A percentile compares a stretch with the other conserved stretches of the same genome.
Conservation (phyloP, 2,329 filamentous ascomycete species). For the Orbilia ellipsospora region DNA sequence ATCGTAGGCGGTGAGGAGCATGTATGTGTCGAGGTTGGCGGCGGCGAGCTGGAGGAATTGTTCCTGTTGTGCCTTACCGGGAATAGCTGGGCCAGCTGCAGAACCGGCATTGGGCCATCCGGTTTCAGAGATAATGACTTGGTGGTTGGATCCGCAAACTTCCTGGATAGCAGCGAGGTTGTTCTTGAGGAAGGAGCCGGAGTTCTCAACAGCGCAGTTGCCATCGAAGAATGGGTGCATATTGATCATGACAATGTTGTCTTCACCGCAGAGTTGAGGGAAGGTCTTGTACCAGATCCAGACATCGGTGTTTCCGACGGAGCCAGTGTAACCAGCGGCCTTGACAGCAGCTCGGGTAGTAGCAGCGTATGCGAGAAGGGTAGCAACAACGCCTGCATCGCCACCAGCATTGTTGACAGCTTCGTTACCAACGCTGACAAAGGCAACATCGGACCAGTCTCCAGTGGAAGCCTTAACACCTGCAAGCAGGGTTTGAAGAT, state of each 20-base stretch:
- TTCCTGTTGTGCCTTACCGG: slow-evolving; percentile 73
- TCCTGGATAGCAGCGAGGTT: slow-evolving; percentile 62
- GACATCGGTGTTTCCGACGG: slow-evolving; percentile 83
- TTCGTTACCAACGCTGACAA: slow-evolving; percentile 84
- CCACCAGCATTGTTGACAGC: slow-evolving; percentile 74
- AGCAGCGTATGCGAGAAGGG: slow-evolving; percentile 64
- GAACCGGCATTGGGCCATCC: slow-evolving; percentile 83
- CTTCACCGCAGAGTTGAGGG: slow-evolving; percentile 75
- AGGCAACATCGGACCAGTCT: slow-evolving; percentile 77
- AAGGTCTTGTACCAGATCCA: slow-evolving; percentile 63
- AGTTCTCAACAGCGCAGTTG: slow-evolving; percentile 69
- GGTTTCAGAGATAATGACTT: slow-evolving; percentile 80
- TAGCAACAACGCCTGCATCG: slow-evolving; percentile 70
- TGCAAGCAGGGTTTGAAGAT: slow-evolving; percentile 19
- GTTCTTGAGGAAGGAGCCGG: slow-evolving; percentile 74
- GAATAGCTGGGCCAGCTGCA: slow-evolving; percentile 75
- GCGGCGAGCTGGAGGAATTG: slow-evolving; percentile 73
- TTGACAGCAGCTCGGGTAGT: slow-evolving; percentile 71
- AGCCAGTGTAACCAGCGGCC: slow-evolving; percentile 74
- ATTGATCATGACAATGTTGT: slow-evolving; percentile 84
- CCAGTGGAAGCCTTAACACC: slow-evolving; percentile 68
- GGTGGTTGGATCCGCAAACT: slow-evolving; percentile 64
- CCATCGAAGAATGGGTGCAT: slow-evolving; percentile 85
- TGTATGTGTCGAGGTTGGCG: slow-evolving; percentile 64
- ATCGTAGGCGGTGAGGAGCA: slow-evolving; percentile 83